These are phyloP conservation scores for Kuraishia molischiana DNA, from an alignment of 805 yeast species.

Conservation along the genomic window DNA sequence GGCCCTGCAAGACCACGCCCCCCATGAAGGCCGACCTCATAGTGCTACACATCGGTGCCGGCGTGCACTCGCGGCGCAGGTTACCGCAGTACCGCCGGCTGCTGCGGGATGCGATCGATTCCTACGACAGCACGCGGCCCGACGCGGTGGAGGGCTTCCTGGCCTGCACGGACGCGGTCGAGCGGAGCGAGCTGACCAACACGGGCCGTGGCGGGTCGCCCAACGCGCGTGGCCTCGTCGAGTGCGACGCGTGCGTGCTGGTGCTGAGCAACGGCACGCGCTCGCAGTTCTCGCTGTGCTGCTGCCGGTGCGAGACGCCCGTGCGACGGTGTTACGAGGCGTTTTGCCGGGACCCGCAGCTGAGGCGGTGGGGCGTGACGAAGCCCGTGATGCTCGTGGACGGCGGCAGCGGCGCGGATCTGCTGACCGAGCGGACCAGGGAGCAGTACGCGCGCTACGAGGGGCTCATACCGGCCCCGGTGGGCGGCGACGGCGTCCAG, in stretches of 20 bases:
- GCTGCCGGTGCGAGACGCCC: too few relatives aligned
- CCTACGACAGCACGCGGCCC: neutral
- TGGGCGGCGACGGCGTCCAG: conserved; percentile 3
- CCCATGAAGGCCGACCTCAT: neutral
- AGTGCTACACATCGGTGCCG: neutral
- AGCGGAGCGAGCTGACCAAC: conserved; percentile 30
- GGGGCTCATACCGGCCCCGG: neutral
- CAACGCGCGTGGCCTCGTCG: conserved; percentile 28
- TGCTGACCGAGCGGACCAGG: neutral
- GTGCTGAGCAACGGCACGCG: conserved; percentile 3
- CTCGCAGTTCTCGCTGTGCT: too few relatives aligned
- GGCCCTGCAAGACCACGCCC: too few relatives aligned
- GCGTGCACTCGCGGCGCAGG: neutral
- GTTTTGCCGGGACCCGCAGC: neutral
- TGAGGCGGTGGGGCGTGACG: neutral
- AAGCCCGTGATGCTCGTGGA: neutral
- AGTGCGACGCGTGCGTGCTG: conserved; percentile 33
- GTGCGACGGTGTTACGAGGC: neutral
- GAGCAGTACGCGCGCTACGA: neutral
- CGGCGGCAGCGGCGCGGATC: neutral
- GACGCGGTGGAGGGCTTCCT: neutral
- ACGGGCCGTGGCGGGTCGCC: conserved; percentile 40
- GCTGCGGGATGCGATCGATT: neutral
- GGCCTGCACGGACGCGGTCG: conserved; percentile 11
- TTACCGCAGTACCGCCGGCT: neutral